Evolutionary conservation across 1,284 basidiomycete species (phyloP).

Genomic region (Cerrena zonata): DNA sequence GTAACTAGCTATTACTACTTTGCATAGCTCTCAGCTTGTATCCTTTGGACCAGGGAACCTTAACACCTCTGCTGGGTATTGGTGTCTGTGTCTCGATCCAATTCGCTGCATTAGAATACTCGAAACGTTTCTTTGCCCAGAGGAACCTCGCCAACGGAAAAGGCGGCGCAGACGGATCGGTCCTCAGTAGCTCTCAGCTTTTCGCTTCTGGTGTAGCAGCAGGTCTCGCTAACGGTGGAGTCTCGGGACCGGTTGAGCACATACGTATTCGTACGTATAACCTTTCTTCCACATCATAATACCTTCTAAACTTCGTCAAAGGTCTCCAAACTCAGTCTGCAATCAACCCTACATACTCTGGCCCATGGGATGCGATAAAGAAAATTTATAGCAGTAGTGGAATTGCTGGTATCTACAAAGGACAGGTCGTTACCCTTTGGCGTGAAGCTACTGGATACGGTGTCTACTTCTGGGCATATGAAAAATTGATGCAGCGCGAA

Average conservation of each 20-base stretch:
- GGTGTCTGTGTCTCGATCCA: conserved; percentile 95
- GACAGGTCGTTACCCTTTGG: conserved; percentile 83
- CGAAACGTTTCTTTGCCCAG: conserved; percentile 77
- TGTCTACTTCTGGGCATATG: conserved; percentile 89
- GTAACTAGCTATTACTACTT: too few species aligned
- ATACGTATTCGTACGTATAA: conserved; percentile 87
- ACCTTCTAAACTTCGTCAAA: too few species aligned
- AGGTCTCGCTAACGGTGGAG: conserved; percentile 85
- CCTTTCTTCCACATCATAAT: too few species aligned
- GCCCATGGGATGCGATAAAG: conserved; percentile 79
- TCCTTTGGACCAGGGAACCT: conserved; percentile 71
- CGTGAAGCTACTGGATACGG: conserved; percentile 86
- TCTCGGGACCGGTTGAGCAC: conserved; percentile 95
- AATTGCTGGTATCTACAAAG: conserved; percentile 85
- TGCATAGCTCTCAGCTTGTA: too few species aligned
- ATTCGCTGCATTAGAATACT: conserved; percentile 86
- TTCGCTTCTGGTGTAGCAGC: conserved; percentile 77
- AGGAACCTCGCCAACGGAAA: conserved; percentile 50
- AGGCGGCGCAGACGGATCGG: conserved; percentile 56
- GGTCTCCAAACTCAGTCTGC: conserved; percentile 85
- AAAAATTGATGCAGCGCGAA: conserved; percentile 84
- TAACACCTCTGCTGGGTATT: conserved; percentile 90
- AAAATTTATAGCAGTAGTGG: conserved; percentile 76
- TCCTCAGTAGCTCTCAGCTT: conserved; percentile 62
- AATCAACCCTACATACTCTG: conserved; percentile 67